Evolutionary conservation across 1,284 basidiomycete genomes (phyloP), one percentile per base, ranked within the genome.

Genomic region (Trichosporon faecale): DNA sequence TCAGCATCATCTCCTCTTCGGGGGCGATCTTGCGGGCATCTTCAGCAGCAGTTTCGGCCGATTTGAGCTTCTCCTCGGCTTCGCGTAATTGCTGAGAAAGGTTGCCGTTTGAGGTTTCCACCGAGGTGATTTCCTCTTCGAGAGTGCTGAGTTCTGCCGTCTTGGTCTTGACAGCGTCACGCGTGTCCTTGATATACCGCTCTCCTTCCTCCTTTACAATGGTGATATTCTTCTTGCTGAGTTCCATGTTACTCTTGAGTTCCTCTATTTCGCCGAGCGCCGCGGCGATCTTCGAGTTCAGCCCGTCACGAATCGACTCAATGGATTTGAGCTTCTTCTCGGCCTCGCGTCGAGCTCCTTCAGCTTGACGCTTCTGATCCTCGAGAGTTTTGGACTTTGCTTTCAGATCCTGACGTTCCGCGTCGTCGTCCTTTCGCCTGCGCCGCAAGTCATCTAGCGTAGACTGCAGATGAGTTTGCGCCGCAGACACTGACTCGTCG

Each of bases 371-470:
- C 83, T 92, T 93, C 70, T 89, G 86, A 78, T 98, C 95, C 76
- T 98, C 95, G 7, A 97, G 86, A 0, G 86, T 83, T 82, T 95
- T 95, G 66, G 91, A 92, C 66, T 90, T 89, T 23, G 88, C 82
- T 80, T 94, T 95, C 68, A 93, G 85, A 79, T 97, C 93, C 31
- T 87, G 84, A 67, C 92, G 88, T 29, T 88, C 87, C 2, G 86
- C 86, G 76, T 98, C 96, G 79, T 98, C 95, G 73, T 90, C 88
- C 64, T 90, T 90, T 80, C 94, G 94, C 71, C 88, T 87, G 66
- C 88, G 88, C 21, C 94, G 88, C 65, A 91, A 88, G 25, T 88
- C 86, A 35, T 91, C 90, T 46, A 98, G 86, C 75, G 94, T 90
- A 6, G 83, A 81, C 77, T 93, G 89, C 46, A 98, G 87, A 25